These are phyloP conservation scores for Patellaria atrata DNA, from an alignment of 495 filamentous ascomycete species.

Conservation along the genomic window DNA sequence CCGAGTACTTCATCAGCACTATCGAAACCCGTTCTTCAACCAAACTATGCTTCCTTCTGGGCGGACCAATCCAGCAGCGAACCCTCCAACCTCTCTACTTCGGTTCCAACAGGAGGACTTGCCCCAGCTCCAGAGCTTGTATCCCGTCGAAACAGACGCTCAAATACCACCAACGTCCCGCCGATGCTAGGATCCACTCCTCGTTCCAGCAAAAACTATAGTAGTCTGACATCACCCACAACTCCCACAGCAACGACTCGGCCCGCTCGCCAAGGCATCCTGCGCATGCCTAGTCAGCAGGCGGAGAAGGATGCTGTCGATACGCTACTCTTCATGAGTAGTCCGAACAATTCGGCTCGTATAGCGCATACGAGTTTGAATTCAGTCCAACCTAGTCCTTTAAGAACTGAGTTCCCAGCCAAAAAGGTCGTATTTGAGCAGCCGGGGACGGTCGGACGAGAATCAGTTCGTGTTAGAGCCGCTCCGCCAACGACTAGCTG, in stretches of 20 bases:
- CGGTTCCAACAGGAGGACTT: slow-evolving; percentile 5
- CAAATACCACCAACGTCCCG: slow-evolving; percentile 14
- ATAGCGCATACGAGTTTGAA: slow-evolving; percentile 13
- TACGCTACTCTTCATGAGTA: slow-evolving; percentile 74
- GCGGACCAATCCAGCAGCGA: slow-evolving; percentile 9
- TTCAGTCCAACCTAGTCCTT: slow-evolving; percentile 11
- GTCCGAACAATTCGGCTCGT: slow-evolving; percentile 54
- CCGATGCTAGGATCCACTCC: slow-evolving; percentile 12
- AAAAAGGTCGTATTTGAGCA: slow-evolving; percentile 19
- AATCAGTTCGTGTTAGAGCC: too few species aligned
- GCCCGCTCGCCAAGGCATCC: slow-evolving; percentile 19
- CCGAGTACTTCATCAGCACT: too few species aligned
- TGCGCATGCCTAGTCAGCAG: slow-evolving; percentile 47
- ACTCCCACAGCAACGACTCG: slow-evolving; percentile 13
- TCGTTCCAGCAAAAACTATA: slow-evolving; percentile 14
- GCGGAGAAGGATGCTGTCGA: slow-evolving; percentile 82
- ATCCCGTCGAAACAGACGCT: slow-evolving; percentile 17
- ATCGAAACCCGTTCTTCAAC: too few species aligned
- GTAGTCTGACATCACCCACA: slow-evolving; percentile 9
- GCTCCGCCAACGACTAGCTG: too few species aligned
- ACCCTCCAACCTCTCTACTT: slow-evolving; percentile 6
- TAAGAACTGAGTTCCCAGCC: slow-evolving; percentile 10
- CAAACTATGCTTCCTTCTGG: slow-evolving; percentile 13
- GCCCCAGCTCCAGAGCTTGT: slow-evolving; percentile 19
- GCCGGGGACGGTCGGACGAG: too few species aligned